These are phyloP conservation scores for Phytophthora fragariae DNA, from an alignment of 352 stramenopile species.

Conservation along the genomic window DNA sequence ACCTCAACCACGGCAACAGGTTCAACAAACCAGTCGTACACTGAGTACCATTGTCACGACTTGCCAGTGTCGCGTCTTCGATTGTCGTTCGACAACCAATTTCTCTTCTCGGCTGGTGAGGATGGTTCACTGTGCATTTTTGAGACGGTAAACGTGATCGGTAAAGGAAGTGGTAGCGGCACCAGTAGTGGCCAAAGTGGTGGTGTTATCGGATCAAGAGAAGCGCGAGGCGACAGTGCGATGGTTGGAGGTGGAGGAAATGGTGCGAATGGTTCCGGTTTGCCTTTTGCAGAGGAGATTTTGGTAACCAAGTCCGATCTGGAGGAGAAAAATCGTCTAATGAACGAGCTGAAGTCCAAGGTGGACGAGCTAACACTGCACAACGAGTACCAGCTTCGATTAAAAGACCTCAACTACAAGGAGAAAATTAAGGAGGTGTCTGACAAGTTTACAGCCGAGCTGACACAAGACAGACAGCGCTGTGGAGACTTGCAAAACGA, in stretches of 20 bases:
- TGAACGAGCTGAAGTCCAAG: conserved; percentile 95
- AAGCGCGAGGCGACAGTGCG: conserved; percentile 37
- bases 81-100: conserved; percentile 91
- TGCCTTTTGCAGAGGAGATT: conserved; percentile 92
- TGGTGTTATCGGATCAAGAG: conserved; percentile 38
- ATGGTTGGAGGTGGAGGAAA: conserved; percentile 43
- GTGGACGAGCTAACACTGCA: conserved; percentile 94
- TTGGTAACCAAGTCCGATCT: conserved; percentile 94
- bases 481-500: conserved; percentile 91
- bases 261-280: conserved; percentile 62
- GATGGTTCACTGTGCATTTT: conserved; percentile 93
- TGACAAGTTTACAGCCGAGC: conserved; percentile 93
- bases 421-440: conserved; percentile 97
- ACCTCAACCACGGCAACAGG: conserved; percentile 12
- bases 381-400: conserved; percentile 95
- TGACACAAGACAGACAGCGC: conserved; percentile 93
- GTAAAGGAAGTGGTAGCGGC: conserved; percentile 34
- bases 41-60: conserved; percentile 86
- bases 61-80: conserved; percentile 76
- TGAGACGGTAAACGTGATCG: conserved; percentile 76
- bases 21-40: conserved; percentile 42
- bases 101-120: conserved; percentile 93
- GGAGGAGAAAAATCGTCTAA: conserved; percentile 93
- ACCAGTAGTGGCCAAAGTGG: conserved; percentile 31
- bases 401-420: conserved; percentile 97